Base-by-base conservation (phyloP, 495 filamentous ascomycete genomes). In the Echria macrotheca region DNA sequence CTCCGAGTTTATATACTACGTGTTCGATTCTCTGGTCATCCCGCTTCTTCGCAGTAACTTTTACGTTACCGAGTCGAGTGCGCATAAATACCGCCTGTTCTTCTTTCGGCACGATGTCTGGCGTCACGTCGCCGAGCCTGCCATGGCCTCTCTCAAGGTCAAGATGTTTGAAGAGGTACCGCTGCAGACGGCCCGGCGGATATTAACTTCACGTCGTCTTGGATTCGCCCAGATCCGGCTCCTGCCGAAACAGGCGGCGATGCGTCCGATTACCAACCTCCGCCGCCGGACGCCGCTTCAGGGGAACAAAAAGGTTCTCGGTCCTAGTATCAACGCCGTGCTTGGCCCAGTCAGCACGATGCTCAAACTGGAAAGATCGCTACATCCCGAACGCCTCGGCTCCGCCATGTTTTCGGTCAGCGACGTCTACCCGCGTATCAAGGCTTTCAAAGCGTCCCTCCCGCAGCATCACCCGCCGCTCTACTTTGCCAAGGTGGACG, bases 61-160 rank as follows among this genome's bases (percentile, higher is more conserved):
- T 55, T 88, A 98, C 56, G 87, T 96, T 19, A 98, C 93, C 1
- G 93, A 98, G 63, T 91, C 89, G 1, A 87, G 81, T 54, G 69
- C 74, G 5, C 83, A 96, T 57, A 76, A 81, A 19, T 89, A 94
- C 58, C 81, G 82, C 5, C 69, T 97, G 0, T 95, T 96, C 65
- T 98, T 87, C 69, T 97, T 96, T 56, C 83, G 91, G 3, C 94
- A 98, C 53, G 93, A 98, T 58, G 74, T 90, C 29, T 98, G 93
- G 93, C 77, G 80, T 48, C 75, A 72, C 12, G 58, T 96, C 35
- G 83, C 80, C 7, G 84, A 91, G 53, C 83, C 89, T 11, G 80
- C 85, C 0, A 67, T 96, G 60, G 67, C 74, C 1, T 60, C 69
- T 5, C 69, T 98, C 14, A 94, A 89, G 63, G 52, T 66, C 5